phyloP scores from a whole-genome alignment of 2,329 filamentous ascomycete species.

The Exserohilum turcica region DNA sequence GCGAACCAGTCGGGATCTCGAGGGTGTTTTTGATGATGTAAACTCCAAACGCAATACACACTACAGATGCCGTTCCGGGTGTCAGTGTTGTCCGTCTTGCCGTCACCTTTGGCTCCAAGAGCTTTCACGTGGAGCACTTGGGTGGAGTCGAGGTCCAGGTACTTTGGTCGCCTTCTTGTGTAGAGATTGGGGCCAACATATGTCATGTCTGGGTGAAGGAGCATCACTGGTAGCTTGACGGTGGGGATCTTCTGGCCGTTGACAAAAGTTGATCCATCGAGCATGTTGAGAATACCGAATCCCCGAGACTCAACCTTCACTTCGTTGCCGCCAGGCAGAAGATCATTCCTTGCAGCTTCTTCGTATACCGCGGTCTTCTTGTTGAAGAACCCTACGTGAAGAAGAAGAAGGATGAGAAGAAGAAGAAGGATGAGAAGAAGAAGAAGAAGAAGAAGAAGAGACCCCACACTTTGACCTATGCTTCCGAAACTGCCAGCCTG shows the following conservation, averaged over 20 bases:
- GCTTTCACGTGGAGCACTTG: background rate
- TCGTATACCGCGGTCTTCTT: background rate
- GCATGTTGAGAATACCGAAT: background rate
- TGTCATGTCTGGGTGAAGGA: background rate
- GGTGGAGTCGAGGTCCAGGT: background rate
- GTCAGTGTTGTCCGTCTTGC: constrained; percentile 76
- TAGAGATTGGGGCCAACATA: background rate
- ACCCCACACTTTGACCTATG: background rate
- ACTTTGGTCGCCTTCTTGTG: background rate
- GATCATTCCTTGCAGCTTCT: background rate
- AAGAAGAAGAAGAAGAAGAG: too few relatives aligned
- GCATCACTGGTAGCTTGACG: background rate
- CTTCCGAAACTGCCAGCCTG: background rate
- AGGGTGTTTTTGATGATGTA: constrained; percentile 27
- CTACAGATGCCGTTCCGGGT: constrained; percentile 58
- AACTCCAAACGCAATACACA: constrained; percentile 21
- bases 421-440: too few relatives aligned
- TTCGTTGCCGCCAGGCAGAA: background rate
- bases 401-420: background rate
- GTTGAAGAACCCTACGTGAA: background rate
- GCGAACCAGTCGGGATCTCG: constrained; percentile 14
- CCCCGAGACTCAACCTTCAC: background rate
- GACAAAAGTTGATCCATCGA: background rate
- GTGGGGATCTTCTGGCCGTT: background rate
- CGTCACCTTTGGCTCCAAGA: constrained; percentile 64